Evolutionary conservation across 2,329 filamentous ascomycete genomes (phyloP).

Genomic region (Diaporthe sp.): DNA sequence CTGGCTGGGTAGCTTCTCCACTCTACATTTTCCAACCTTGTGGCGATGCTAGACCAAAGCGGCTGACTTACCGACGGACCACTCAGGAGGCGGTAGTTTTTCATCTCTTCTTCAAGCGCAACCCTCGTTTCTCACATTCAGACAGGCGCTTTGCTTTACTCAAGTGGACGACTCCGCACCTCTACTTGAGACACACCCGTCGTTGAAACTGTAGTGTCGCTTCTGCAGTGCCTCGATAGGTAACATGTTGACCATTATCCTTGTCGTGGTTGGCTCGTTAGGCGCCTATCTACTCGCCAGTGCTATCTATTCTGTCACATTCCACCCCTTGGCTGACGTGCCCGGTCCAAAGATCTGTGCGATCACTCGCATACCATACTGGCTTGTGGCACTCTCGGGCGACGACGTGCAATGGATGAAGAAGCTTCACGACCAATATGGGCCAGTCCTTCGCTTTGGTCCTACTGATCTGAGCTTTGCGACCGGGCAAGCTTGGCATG

Average conservation of each 20-base stretch:
- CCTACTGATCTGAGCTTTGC: slow-evolving; percentile 34
- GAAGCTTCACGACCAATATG: slow-evolving; percentile 42
- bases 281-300: slow-evolving; percentile 15
- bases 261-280: background rate
- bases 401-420: slow-evolving; percentile 45
- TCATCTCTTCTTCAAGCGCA: background rate
- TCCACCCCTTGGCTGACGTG: slow-evolving; percentile 46
- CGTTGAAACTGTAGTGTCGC: background rate
- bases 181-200: background rate
- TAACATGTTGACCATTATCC: background rate
- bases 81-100: background rate
- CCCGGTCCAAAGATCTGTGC: slow-evolving; percentile 45
- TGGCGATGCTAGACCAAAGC: no score
- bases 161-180: background rate
- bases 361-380: slow-evolving; percentile 46
- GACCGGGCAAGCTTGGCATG: slow-evolving; percentile 44
- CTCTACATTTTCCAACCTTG: background rate
- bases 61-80: background rate
- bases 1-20: background rate
- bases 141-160: background rate
- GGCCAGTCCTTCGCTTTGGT: slow-evolving; percentile 31
- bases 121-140: background rate
- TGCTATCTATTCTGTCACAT: slow-evolving; percentile 39
- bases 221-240: background rate
- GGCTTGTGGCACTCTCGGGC: slow-evolving; percentile 43